A percentile compares a stretch with the other conserved stretches of the same genome.
phyloP scores from a whole-genome alignment of 441 rosid species.

The Lepidium campestre region DNA sequence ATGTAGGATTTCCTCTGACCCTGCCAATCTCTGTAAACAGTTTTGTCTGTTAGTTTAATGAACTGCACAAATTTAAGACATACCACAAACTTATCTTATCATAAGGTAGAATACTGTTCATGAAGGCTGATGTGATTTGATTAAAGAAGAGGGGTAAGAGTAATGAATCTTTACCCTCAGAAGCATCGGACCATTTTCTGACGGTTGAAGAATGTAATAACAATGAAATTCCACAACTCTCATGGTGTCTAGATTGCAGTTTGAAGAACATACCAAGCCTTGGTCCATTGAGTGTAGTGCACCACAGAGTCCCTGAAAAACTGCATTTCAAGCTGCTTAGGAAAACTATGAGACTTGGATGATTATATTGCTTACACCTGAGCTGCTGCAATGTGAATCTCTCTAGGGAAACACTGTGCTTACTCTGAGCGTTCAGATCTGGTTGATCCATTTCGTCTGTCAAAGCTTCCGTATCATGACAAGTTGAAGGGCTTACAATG shows the following conservation, averaged over 20 bases:
- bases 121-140: neutral
- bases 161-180: constrained; percentile 55
- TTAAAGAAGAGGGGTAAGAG: neutral
- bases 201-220: constrained; percentile 84
- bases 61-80: constrained; percentile 3
- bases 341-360: constrained; percentile 11
- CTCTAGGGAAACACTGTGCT: constrained; percentile 27
- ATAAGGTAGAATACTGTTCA: neutral
- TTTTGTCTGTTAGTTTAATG: constrained; percentile 20
- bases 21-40: constrained; percentile 70
- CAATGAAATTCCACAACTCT: constrained; percentile 49
- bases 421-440: constrained; percentile 70
- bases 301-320: constrained; percentile 72
- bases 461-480: constrained; percentile 49
- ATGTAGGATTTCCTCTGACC: constrained; percentile 70
- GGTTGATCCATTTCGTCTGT: constrained; percentile 56
- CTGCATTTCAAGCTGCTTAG: constrained; percentile 38
- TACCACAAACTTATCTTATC: neutral
- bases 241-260: constrained; percentile 61
- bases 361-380: neutral
- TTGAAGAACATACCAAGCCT: constrained; percentile 71
- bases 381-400: constrained; percentile 1
- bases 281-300: constrained; percentile 70
- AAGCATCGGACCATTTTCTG: constrained; percentile 82
- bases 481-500: constrained; percentile 61